phyloP scores from a whole-genome alignment of 805 yeast genomes.

The Kuraishia cidri region DNA sequence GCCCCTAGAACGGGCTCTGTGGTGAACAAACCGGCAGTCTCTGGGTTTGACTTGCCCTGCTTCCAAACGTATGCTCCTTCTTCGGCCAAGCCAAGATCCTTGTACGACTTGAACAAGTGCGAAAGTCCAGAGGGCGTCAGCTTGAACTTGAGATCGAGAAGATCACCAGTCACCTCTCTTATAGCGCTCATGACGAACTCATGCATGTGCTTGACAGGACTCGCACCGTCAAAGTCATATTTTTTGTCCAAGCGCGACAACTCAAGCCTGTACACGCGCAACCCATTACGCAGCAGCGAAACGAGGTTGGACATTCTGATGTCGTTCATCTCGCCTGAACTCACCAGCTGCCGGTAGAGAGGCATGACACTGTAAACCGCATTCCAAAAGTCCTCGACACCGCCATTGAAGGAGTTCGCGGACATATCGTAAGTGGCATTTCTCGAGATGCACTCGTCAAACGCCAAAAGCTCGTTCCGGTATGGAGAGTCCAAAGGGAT shows the following conservation, averaged over 20 bases:
- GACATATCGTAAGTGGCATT: slow-evolving; percentile 25
- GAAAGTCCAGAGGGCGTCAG: slow-evolving; percentile 47
- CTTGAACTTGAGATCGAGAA: slow-evolving; percentile 30
- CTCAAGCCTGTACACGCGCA: slow-evolving; percentile 46
- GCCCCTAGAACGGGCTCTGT: slow-evolving; percentile 61
- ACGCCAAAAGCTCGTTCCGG: slow-evolving; percentile 39
- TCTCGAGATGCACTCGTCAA: slow-evolving; percentile 36
- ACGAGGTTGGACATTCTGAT: slow-evolving; percentile 39
- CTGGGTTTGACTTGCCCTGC: slow-evolving; percentile 38
- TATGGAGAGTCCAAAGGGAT: slow-evolving; percentile 31
- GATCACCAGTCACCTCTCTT: slow-evolving; percentile 42
- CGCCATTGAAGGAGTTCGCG: slow-evolving; percentile 27
- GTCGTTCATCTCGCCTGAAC: slow-evolving; percentile 36
- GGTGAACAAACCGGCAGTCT: slow-evolving; percentile 36
- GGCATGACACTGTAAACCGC: slow-evolving; percentile 42
- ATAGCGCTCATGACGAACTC: slow-evolving; percentile 38
- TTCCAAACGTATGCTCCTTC: slow-evolving; percentile 72
- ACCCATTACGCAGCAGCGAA: slow-evolving; percentile 43
- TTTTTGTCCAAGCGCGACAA: slow-evolving; percentile 46
- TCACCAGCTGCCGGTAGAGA: slow-evolving; percentile 35
- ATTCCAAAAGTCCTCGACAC: slow-evolving; percentile 41
- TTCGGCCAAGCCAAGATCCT: slow-evolving; percentile 48
- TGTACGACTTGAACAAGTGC: slow-evolving; percentile 47
- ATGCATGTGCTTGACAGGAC: slow-evolving; percentile 47
- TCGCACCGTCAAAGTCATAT: slow-evolving; percentile 48